Evolutionary conservation across 129 eudicot genomes (phyloP), one percentile per base, ranked within the genome.

Genomic region (Ambrosia trifida): DNA sequence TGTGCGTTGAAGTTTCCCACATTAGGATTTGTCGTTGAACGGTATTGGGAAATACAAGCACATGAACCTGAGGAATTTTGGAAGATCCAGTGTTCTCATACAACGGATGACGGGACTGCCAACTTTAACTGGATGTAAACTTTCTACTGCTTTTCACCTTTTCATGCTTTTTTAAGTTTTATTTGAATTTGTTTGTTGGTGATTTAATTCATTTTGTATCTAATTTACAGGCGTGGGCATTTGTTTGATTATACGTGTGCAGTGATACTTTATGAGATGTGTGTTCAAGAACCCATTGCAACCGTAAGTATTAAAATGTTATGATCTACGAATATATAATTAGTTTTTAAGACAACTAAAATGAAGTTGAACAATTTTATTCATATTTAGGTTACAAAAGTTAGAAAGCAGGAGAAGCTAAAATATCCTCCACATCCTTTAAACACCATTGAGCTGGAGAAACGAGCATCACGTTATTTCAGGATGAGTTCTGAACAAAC

Each of bases 11-110:
- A 93, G 98, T 93, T 93, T 74, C 98, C 98, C 67, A 93, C 98
- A 4, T 82, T 93, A 63, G 98, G 98, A 41, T 93, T 93, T 83
- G 83, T 93, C 52, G 98, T 93, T 76, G 98, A 93, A 77, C 82
- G 98, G 18, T 93, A 85, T 77, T 93, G 98, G 98, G 98, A 93
- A 77, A 93, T 82, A 70, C 90, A 87, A 82, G 79, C 98, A 71
- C 98, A 93, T 71, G 96, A 93, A 88, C 92, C 95, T 49, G 98
- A 93, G 82, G 96, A 93, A 70, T 93, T 93, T 78, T 93, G 98
- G 98, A 80, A 88, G 61, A 87, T 93, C 64, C 89, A 87, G 72
- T 93, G 98, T 60, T 82, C 96, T 52, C 98, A 93, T 79, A 85
- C 78, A n/a, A 70, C 88, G 20, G 90, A 85, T 46, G 90, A 93